phyloP scores from a whole-genome alignment of 2,329 filamentous ascomycete species.

The Colletotrichum neosansevieriae region DNA sequence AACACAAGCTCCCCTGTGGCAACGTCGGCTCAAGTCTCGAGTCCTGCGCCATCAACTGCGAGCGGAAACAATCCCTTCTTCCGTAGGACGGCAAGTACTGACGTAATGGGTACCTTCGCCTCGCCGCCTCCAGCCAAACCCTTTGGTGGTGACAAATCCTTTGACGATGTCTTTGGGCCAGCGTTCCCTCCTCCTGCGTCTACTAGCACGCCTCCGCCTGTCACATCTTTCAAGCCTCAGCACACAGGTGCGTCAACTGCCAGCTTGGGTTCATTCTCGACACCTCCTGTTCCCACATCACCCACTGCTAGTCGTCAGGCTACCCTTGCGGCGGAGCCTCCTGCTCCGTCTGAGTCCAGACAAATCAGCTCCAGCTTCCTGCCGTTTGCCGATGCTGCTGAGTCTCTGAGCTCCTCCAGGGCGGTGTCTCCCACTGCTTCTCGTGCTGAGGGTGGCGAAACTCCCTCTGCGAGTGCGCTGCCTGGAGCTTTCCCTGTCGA shows the following conservation, averaged over 20 bases:
- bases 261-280: slow-evolving; percentile 64
- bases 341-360: slow-evolving; percentile 76
- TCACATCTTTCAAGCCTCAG: slow-evolving; percentile 73
- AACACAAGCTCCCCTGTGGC: slow-evolving; percentile 64
- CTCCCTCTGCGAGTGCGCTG: slow-evolving; percentile 44
- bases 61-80: slow-evolving; percentile 97
- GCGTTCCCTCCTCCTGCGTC: slow-evolving; percentile 63
- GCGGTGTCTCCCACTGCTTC: slow-evolving; percentile 79
- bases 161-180: slow-evolving; percentile 89
- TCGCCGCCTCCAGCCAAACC: slow-evolving; percentile 58
- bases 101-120: slow-evolving; percentile 67
- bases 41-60: slow-evolving; percentile 75
- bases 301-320: slow-evolving; percentile 72
- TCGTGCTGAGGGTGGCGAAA: slow-evolving; percentile 62
- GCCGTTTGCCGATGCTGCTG: slow-evolving; percentile 74
- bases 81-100: slow-evolving; percentile 73
- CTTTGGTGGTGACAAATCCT: slow-evolving; percentile 73
- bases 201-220: slow-evolving; percentile 59
- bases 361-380: slow-evolving; percentile 84
- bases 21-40: slow-evolving; percentile 67
- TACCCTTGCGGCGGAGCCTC: slow-evolving; percentile 66
- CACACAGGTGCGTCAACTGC: slow-evolving; percentile 68
- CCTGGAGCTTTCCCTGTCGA: slow-evolving; percentile 54
- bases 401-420: slow-evolving; percentile 81
- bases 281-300: slow-evolving; percentile 67